Base-by-base conservation (phyloP, 2,329 filamentous ascomycete genomes). In the Neophaeococcomyces mojaviensis region DNA sequence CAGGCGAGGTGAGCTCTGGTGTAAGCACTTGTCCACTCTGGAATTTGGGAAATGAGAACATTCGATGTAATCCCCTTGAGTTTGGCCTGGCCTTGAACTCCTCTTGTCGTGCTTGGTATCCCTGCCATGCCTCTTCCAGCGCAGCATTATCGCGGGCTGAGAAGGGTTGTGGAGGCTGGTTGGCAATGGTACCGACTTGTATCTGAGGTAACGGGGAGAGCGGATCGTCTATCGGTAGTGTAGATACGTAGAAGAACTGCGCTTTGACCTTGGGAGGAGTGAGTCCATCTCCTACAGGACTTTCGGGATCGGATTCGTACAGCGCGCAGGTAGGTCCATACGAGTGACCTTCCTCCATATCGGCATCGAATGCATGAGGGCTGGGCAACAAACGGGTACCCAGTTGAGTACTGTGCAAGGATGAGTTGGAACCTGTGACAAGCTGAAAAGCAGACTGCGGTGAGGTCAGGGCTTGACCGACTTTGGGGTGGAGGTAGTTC, bases 231-330 rank as follows among this genome's bases (percentile, higher is more conserved):
- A 95, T 88, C 24, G 88, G 83, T 40, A 90, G 76, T 10, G 81
- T 71, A 9, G 88, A 92, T 12, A 81, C 77, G 64, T 94, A 95
- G 66, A 95, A 95, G 68, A 88, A 95, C 52, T 88, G 86, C 18
- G 83, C 75, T 26, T 74, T 72, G 44, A 84, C 64, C 20, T 55
- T 60, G 0, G 78, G 73, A 13, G 84, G 83, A 19, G 77, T 71
- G 44, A 68, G 46, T 64, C 56, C 22, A 64, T 49, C 48, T 24
- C 32, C 32, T 24, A 52, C 58, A 32, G 26, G 28, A 53, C 52
- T 4, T 47, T 55, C 31, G 16, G 31, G 19, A 22, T 58, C 54
- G 9, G 50, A 47, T 64, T 58, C 66, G 56, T 47, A 70, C 57
- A 58, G 71, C 56, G 57, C 75, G 60, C 82, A 86, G 46, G 71